These are phyloP conservation scores for Potentilla sterilis DNA, from an alignment of 306 rosid genomes.

Conservation along the genomic window DNA sequence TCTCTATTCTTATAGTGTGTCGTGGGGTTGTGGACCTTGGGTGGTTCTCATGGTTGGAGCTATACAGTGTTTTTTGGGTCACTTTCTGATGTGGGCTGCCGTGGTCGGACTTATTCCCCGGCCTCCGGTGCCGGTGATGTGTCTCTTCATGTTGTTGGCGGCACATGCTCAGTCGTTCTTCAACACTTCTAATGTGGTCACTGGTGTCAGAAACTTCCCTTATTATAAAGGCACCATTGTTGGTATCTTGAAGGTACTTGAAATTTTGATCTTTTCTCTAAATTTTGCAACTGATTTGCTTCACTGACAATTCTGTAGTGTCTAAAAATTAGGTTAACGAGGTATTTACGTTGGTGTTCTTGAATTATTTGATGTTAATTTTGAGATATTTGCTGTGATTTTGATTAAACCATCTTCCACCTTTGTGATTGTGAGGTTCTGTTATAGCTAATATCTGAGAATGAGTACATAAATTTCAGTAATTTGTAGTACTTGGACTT, in stretches of 20 bases:
- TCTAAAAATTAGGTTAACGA: too few species aligned
- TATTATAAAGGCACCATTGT: conserved; percentile 30
- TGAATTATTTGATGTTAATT: not conserved
- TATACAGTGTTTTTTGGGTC: conserved; percentile 25
- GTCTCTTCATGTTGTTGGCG: conserved; percentile 23
- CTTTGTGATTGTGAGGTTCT: too few species aligned
- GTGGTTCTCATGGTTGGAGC: conserved; percentile 19
- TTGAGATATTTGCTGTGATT: not conserved
- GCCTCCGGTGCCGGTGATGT: conserved; percentile 21
- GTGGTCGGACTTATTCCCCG: conserved; percentile 20
- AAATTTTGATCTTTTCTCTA: not conserved
- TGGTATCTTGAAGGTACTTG: conserved; percentile 27
- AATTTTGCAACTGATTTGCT: not conserved
- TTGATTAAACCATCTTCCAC: not conserved
- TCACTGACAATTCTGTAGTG: too few species aligned
- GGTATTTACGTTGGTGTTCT: not conserved
- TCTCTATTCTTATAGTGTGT: conserved; percentile 21
- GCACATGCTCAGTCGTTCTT: conserved; percentile 31
- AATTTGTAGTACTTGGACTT: not conserved
- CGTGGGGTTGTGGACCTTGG: conserved; percentile 12
- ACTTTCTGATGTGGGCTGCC: conserved; percentile 31
- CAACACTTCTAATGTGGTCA: conserved; percentile 30
- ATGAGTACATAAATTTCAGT: not conserved
- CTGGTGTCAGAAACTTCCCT: conserved; percentile 32
- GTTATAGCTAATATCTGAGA: not conserved